Conservation (phyloP, 1,139 yeast genomes). For the Candida sojae region DNA sequence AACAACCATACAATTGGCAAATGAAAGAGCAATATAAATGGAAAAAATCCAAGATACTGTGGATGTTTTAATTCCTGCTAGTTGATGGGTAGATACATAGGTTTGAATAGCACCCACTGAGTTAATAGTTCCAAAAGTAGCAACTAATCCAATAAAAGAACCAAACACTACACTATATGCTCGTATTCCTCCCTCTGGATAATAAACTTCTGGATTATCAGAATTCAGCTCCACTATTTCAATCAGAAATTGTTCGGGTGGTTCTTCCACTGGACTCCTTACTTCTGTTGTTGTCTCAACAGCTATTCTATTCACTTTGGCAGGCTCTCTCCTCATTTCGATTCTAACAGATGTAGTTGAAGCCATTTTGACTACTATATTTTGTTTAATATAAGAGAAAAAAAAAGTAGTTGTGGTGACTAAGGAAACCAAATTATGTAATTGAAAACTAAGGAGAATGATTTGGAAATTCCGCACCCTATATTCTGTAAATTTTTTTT, state of each 20-base stretch:
- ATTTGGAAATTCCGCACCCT: too few species aligned
- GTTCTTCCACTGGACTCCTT: neutral
- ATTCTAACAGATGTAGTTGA: slow-evolving; percentile 2
- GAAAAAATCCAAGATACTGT: slow-evolving; percentile 41
- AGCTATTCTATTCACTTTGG: neutral
- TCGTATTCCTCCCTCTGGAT: slow-evolving; percentile 29
- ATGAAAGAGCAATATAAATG: slow-evolving; percentile 32
- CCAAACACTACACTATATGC: slow-evolving; percentile 38
- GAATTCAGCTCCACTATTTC: slow-evolving; percentile 1
- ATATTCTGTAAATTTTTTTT: neutral
- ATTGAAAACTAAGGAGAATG: too few species aligned
- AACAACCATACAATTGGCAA: slow-evolving; percentile 31
- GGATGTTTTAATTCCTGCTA: slow-evolving; percentile 20
- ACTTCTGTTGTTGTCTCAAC: slow-evolving; percentile 1
- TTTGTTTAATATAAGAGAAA: too few species aligned
- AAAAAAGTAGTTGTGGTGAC: too few species aligned
- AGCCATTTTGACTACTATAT: neutral
- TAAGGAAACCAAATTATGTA: too few species aligned
- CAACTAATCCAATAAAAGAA: slow-evolving; percentile 33
- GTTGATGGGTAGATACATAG: slow-evolving; percentile 34
- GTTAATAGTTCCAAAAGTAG: slow-evolving; percentile 33
- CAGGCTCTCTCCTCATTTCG: neutral
- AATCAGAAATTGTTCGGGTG: neutral
- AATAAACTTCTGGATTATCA: slow-evolving; percentile 6
- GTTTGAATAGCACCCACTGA: slow-evolving; percentile 39